Percentiles rank a stretch among this genome's conserved stretches.
These are phyloP conservation scores for Clavulina sp. DNA, from an alignment of 768 basidiomycete species.

Conservation along the genomic window DNA sequence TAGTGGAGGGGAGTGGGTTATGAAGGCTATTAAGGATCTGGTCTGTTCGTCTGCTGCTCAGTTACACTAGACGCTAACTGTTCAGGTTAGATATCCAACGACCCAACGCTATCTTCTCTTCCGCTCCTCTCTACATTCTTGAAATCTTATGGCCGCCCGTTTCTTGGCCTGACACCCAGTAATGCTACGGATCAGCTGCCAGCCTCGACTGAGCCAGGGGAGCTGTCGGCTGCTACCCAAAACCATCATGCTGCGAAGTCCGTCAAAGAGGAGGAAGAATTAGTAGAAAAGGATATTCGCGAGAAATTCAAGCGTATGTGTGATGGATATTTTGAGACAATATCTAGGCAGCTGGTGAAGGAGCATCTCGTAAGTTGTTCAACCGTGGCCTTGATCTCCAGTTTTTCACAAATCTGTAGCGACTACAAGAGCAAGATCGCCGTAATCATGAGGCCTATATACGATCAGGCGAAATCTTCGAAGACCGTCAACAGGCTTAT, in stretches of 20 bases:
- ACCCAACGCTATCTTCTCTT: slow-evolving; percentile 69
- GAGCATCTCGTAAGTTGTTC: slow-evolving; percentile 59
- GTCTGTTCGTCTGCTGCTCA: slow-evolving; percentile 29
- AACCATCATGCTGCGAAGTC: slow-evolving; percentile 13
- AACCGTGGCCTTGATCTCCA: not conserved
- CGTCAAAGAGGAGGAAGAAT: slow-evolving; percentile 33
- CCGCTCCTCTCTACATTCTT: slow-evolving; percentile 85
- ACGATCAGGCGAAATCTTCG: slow-evolving; percentile 96
- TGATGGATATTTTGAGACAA: slow-evolving; percentile 80
- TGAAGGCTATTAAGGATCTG: slow-evolving; percentile 69
- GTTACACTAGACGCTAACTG: not conserved
- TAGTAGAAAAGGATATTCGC: slow-evolving; percentile 72
- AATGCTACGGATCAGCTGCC: slow-evolving; percentile 40
- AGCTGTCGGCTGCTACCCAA: slow-evolving; percentile 25
- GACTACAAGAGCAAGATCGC: slow-evolving; percentile 90
- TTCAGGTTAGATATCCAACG: slow-evolving; percentile 55
- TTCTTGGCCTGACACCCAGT: slow-evolving; percentile 52
- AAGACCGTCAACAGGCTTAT: slow-evolving; percentile 95
- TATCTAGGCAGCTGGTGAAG: slow-evolving; percentile 78
- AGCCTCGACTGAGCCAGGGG: not conserved
- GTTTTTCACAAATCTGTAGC: slow-evolving; percentile 27
- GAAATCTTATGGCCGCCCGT: slow-evolving; percentile 80
- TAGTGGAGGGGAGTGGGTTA: slow-evolving; percentile 79
- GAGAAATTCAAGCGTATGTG: slow-evolving; percentile 87
- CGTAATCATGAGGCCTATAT: slow-evolving; percentile 98